Conservation (phyloP, 345 rosid species). For the Diplotaxis tenuifolia region DNA sequence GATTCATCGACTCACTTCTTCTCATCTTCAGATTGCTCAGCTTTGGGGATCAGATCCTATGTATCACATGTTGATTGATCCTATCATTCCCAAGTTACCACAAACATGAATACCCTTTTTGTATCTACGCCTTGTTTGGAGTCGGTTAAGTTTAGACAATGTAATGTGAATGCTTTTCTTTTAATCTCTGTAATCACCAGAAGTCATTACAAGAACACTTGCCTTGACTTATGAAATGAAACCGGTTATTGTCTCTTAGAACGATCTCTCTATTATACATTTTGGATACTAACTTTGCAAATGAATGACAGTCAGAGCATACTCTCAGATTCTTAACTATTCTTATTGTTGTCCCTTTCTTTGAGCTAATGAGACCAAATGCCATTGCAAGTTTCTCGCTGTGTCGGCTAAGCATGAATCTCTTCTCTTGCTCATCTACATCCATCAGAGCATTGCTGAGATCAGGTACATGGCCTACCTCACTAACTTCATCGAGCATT, state of each 20-base stretch:
- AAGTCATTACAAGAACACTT: constrained; percentile 54
- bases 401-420: constrained; percentile 48
- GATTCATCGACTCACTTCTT: constrained; percentile 61
- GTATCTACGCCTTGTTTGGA: constrained; percentile 10
- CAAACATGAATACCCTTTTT: constrained; percentile 13
- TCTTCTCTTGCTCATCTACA: constrained; percentile 58
- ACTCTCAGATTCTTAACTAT: constrained; percentile 58
- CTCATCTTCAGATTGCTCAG: constrained; percentile 58
- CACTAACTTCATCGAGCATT: constrained; percentile 52
- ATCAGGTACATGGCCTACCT: constrained; percentile 54
- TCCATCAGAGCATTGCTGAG: constrained; percentile 51
- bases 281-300: constrained; percentile 48
- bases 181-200: constrained; percentile 37
- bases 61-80: constrained; percentile 56
- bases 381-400: constrained; percentile 70
- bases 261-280: constrained; percentile 48
- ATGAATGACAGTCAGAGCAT: constrained; percentile 64
- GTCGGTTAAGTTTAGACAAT: constrained; percentile 7
- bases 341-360: constrained; percentile 42
- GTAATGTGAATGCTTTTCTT: constrained; percentile 15
- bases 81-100: constrained; percentile 45
- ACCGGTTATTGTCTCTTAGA: constrained; percentile 54
- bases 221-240: constrained; percentile 55
- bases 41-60: constrained; percentile 66
- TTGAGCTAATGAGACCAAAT: constrained; percentile 48